Base-by-base conservation (phyloP, 1,139 yeast genomes). In the Yamadazyma taylorii region DNA sequence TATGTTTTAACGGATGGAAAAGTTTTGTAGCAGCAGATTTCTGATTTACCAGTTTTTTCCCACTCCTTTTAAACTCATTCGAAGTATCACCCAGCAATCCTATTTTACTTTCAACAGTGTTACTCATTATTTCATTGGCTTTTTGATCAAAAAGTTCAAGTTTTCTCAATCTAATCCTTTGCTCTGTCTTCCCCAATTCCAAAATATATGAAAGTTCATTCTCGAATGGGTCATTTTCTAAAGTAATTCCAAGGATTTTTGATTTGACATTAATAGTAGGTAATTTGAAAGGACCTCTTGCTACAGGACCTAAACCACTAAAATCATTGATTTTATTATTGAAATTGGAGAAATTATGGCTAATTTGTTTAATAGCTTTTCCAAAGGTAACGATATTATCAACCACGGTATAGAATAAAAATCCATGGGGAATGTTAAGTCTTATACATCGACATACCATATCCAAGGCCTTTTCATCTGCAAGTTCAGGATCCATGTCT, bases 331-430 rank as follows among this genome's bases (percentile, higher is more conserved):
- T 54, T 2, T 71, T 65, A 12, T 58, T 50, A 9, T 63, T 57
- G 26, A 76, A 56, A 33, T 68, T 60, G 15, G 60, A 48, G 42
- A 81, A 80, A 37, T 83, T 81, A 36, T 64, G 63, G 26, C 56
- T 55, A 21, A 85, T 64, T 43, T 83, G 88, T 39, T 66, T 69
- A 13, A 76, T 57, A 0, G 87, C 74, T 53, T 85, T 85, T 40
- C 69, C 71, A 38, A 79, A 61, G 0, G 86, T 79, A 26, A 83
- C 73, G 3, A 79, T 53, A 47, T 82, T 82, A 47, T 85, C 95
- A 37, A 83, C 65, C 26, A 85, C 75, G 9, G 78, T 75, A 56
- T 81, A 83, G 41, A 84, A 75, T 38, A 81, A 66, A 51, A 81
- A 81, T 42, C 79, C 79, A 51, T 79, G 79, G 1, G 88, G 86